Conservation (phyloP, 106 monocot genomes). For the Apostasia ramifera region DNA sequence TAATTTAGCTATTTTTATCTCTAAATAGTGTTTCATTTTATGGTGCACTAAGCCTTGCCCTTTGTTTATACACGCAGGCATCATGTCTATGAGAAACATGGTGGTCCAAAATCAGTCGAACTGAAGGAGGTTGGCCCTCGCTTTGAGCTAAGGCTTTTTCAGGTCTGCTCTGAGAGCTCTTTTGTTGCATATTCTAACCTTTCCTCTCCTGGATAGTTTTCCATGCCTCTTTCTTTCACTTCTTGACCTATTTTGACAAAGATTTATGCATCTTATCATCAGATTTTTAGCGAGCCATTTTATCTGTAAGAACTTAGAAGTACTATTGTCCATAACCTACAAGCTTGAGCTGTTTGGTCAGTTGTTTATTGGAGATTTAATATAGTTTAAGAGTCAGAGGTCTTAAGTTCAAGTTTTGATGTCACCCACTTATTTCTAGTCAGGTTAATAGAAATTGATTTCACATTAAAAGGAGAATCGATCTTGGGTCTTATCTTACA, state of each 20-base stretch:
- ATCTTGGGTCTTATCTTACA: too few relatives aligned
- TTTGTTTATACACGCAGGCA: conserved; percentile 38
- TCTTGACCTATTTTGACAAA: not conserved
- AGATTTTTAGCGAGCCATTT: not conserved
- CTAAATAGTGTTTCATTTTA: not conserved
- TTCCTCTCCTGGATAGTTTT: not conserved
- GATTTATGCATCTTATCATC: not conserved
- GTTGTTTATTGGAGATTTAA: too few relatives aligned
- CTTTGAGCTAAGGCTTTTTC: conserved; percentile 75
- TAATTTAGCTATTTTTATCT: not conserved
- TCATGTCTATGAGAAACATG: conserved; percentile 83
- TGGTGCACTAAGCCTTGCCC: not conserved
- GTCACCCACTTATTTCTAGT: too few relatives aligned
- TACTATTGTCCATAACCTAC: too few relatives aligned
- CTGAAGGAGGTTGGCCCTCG: conserved; percentile 93
- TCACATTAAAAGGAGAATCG: too few relatives aligned
- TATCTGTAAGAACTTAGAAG: too few relatives aligned
- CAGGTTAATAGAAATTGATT: too few relatives aligned
- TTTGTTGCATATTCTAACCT: too few relatives aligned
- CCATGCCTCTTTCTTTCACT: not conserved
- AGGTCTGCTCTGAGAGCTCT: conserved; percentile 27
- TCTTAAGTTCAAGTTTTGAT: too few relatives aligned
- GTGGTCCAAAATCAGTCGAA: conserved; percentile 84
- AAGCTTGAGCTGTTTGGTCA: too few relatives aligned
- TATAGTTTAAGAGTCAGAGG: too few relatives aligned